Evolutionary conservation across 2,329 filamentous ascomycete species (phyloP).

Genomic region (Chlorencoelia australis): DNA sequence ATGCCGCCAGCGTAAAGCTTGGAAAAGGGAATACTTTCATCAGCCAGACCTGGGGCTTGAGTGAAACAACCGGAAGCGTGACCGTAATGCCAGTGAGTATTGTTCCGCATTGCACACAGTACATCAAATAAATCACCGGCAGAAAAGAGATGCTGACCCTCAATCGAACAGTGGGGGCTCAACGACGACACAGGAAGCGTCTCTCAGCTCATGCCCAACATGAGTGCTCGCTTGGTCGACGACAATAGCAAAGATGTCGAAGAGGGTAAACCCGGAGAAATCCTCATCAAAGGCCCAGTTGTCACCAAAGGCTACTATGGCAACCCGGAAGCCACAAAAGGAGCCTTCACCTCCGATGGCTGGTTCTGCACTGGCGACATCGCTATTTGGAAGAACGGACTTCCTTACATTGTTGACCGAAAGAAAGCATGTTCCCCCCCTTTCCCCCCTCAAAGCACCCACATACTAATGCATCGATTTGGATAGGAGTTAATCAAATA

Average conservation of each 20-base stretch:
- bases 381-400: constrained; percentile 47
- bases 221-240: too few species aligned
- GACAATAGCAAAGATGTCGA: too few species aligned
- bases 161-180: too few species aligned
- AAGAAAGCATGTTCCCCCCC: too few species aligned
- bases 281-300: constrained; percentile 30
- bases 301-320: constrained; percentile 45
- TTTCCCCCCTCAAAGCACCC: too few species aligned
- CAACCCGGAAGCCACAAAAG: constrained; percentile 39
- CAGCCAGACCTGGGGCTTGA: constrained; percentile 89
- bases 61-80: constrained; percentile 58
- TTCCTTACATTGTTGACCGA: constrained; percentile 79
- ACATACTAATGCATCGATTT: too few species aligned
- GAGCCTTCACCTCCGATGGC: constrained; percentile 42
- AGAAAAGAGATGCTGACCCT: too few species aligned
- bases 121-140: too few species aligned
- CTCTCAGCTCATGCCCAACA: not conserved
- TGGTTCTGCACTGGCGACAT: constrained; percentile 36
- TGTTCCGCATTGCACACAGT: too few species aligned
- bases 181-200: too few species aligned
- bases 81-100: too few species aligned
- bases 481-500: constrained; percentile 40
- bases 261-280: constrained; percentile 11
- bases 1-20: constrained; percentile 63
- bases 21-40: constrained; percentile 59